Percentiles rank a stretch among this genome's conserved stretches.
Evolutionary conservation across 441 rosid species (phyloP).

Genomic region (Jatropha podagrica): DNA sequence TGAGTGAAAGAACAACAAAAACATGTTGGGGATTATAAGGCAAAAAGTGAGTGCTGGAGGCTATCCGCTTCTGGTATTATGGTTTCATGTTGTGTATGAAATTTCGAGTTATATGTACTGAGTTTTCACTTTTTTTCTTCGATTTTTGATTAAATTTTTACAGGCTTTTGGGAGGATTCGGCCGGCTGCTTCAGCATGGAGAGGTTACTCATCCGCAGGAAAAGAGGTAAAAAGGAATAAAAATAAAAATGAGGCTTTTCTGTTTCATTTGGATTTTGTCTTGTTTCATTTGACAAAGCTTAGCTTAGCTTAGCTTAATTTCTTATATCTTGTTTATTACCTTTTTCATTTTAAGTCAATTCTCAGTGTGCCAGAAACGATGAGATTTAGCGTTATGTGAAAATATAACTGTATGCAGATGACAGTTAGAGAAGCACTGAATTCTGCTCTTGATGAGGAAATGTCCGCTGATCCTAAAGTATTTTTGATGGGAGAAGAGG

Average conservation of each 20-base stretch:
- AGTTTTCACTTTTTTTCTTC: background rate
- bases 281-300: background rate
- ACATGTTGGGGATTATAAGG: slow-evolving; percentile 53
- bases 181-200: slow-evolving; percentile 30
- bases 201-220: slow-evolving; percentile 49
- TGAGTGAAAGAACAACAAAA: slow-evolving; percentile 20
- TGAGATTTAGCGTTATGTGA: background rate
- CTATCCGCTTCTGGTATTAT: slow-evolving; percentile 29
- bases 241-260: background rate
- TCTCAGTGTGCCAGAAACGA: background rate
- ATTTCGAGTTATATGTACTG: background rate
- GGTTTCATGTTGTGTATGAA: background rate
- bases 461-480: slow-evolving; percentile 89
- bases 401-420: slow-evolving; percentile 35
- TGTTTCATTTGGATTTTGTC: background rate
- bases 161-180: slow-evolving; percentile 37
- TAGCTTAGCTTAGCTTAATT: background rate
- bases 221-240: slow-evolving; percentile 38
- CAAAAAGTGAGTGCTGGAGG: slow-evolving; percentile 42
- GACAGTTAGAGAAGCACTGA: slow-evolving; percentile 64
- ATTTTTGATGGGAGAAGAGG: slow-evolving; percentile 84
- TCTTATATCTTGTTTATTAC: background rate
- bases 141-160: background rate
- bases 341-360: background rate
- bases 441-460: slow-evolving; percentile 81